phyloP scores from a whole-genome alignment of 352 stramenopile genomes.

The Pythium apleroticum region DNA sequence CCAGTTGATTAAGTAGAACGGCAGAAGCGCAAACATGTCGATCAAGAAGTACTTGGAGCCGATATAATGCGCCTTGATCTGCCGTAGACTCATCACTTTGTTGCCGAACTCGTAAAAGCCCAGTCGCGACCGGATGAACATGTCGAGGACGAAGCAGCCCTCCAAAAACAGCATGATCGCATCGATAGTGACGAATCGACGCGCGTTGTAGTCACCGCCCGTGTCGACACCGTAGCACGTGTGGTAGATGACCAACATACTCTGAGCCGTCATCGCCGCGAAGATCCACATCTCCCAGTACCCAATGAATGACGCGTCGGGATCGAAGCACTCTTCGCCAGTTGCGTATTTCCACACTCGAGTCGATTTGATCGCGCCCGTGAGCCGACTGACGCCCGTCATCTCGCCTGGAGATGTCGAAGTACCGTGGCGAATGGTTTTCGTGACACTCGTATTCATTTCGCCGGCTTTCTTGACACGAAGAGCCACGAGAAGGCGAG shows the following conservation, averaged over 20 bases:
- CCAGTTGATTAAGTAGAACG: constrained; percentile 52
- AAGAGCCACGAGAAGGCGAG: constrained; percentile 27
- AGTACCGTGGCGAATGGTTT: not conserved
- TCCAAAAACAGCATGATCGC: constrained; percentile 40
- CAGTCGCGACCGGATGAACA: constrained; percentile 47
- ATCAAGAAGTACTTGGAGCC: constrained; percentile 33
- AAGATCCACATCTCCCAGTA: constrained; percentile 56
- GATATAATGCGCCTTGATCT: constrained; percentile 45
- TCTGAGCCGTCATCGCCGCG: constrained; percentile 39
- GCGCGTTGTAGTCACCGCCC: not conserved
- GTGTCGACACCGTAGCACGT: constrained; percentile 41
- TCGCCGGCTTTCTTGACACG: constrained; percentile 36
- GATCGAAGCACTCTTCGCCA: constrained; percentile 39
- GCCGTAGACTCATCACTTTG: constrained; percentile 52
- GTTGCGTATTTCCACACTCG: constrained; percentile 7
- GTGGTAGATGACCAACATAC: constrained; percentile 46
- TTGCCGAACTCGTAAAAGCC: constrained; percentile 70
- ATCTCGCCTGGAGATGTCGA: not conserved
- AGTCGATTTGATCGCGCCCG: constrained; percentile 1
- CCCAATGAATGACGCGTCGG: constrained; percentile 44
- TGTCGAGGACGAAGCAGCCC: constrained; percentile 40
- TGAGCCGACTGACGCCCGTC: not conserved
- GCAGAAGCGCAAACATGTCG: constrained; percentile 43
- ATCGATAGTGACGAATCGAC: constrained; percentile 31
- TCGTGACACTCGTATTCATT: constrained; percentile 24